Percentiles rank a stretch among this genome's conserved stretches.
Evolutionary conservation across 805 yeast species (phyloP).

Genomic region (Yamadazyma ubonensis): DNA sequence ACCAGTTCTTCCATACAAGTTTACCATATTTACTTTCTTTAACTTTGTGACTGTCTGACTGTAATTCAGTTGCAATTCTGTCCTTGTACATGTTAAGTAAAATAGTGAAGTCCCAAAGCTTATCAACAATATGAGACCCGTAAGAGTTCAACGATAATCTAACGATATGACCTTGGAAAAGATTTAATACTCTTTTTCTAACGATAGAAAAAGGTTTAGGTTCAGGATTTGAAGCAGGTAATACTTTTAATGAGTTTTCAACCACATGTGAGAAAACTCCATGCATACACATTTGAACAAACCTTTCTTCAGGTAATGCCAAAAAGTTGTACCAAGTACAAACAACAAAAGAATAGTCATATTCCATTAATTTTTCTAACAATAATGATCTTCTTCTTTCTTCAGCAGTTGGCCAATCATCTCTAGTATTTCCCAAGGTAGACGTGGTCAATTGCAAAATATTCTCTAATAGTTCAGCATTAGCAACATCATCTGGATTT

Average conservation of each 20-base stretch:
- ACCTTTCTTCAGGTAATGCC: slow-evolving; percentile 56
- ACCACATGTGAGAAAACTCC: slow-evolving; percentile 91
- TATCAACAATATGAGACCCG: slow-evolving; percentile 89
- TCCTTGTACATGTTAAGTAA: slow-evolving; percentile 83
- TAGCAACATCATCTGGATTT: slow-evolving; percentile 14
- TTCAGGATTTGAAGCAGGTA: slow-evolving; percentile 26
- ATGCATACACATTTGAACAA: slow-evolving; percentile 76
- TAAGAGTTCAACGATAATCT: slow-evolving; percentile 78
- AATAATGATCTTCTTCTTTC: slow-evolving; percentile 79
- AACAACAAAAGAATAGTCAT: slow-evolving; percentile 58
- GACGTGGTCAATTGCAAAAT: slow-evolving; percentile 63
- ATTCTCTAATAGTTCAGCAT: slow-evolving; percentile 59
- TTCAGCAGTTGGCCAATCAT: slow-evolving; percentile 90
- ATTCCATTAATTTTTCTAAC: slow-evolving; percentile 68
- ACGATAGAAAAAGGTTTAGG: slow-evolving; percentile 47
- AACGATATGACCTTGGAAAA: slow-evolving; percentile 52
- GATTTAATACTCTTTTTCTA: slow-evolving; percentile 69
- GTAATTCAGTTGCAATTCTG: slow-evolving; percentile 69
- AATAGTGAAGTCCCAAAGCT: slow-evolving; percentile 74
- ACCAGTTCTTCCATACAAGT: slow-evolving; percentile 95
- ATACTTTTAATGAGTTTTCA: slow-evolving; percentile 56
- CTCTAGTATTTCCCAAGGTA: slow-evolving; percentile 77
- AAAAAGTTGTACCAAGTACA: slow-evolving; percentile 61
- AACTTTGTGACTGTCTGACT: slow-evolving; percentile 58
- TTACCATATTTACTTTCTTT: slow-evolving; percentile 87